Base-by-base conservation (phyloP, 345 rosid species). In the Lagerstroemia speciosa region DNA sequence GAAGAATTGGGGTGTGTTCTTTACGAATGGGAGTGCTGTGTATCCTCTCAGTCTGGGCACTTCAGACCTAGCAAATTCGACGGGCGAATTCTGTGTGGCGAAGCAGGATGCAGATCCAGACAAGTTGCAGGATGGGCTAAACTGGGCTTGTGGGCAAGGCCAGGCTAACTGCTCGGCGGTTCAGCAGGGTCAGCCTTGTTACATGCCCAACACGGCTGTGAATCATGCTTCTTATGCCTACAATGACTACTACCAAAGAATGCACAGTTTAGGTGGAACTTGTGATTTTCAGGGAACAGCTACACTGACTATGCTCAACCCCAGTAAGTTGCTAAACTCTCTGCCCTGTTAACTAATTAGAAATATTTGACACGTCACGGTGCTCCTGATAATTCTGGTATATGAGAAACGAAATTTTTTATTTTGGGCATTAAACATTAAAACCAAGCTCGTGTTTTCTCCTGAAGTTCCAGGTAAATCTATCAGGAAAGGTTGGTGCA, bases 121-220 rank as follows among this genome's bases (percentile, higher is more conserved):
- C 75, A 90, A 88, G 83, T 76, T 95, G 83, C 78, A 79, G 66
- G 78, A 69, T 1, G 99, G 96, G 71, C 75, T 95, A 70, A 84
- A 89, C 75, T 95, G 98, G 98, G 99, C 99, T 58, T 95, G 98
- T 73, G 98, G 99, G 40, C 89, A 78, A 79, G 96, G 99, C 46
- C 86, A 78, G 69, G 99, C 98, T 68, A 88, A 84, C 65, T 95
- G 99, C 62, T 32, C 74, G 0, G 79, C 88, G 33, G 84, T 92
- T 68, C 99, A 90, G 72, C 69, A 77, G 20, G 99, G 99, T 52
- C 75, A 70, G 68, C 74, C 89, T 0, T 95, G 99, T 69, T 95
- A 70, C 82, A 53, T 34, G 2, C 99, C 99, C 0, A 71, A 92
- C 68, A 78, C 71, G 57, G 31, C 83, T 61, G 74, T 69, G 71